Conservation (phyloP, 139 green algal species). For the Edaphochlamys debaryana region DNA sequence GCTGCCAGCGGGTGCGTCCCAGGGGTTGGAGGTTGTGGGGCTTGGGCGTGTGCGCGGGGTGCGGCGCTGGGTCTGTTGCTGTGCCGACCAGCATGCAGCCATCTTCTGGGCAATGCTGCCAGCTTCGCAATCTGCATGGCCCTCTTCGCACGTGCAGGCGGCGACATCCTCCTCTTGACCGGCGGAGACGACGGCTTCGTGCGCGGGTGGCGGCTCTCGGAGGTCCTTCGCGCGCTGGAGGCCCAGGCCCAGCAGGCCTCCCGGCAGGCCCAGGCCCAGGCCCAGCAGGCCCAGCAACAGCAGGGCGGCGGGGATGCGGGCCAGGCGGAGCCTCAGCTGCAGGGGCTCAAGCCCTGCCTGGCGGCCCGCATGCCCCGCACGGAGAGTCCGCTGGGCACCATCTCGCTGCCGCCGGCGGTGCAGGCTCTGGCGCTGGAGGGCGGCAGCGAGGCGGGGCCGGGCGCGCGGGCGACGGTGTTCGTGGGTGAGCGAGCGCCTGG, state of each 20-base stretch:
- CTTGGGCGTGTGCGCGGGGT: too few species aligned
- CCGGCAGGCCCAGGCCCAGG: neutral
- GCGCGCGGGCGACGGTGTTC: neutral
- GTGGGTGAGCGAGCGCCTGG: too few species aligned
- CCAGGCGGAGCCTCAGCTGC: neutral
- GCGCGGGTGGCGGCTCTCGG: slow-evolving; percentile 30
- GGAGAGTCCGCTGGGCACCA: slow-evolving; percentile 13
- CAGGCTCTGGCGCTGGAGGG: slow-evolving; percentile 23
- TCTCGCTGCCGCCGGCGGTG: slow-evolving; percentile 34
- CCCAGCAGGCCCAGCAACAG: neutral
- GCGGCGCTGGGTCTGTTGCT: too few species aligned
- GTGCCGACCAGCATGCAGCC: too few species aligned
- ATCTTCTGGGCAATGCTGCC: too few species aligned
- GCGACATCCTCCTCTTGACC: slow-evolving; percentile 22
- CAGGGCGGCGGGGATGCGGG: neutral
- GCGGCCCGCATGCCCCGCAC: slow-evolving; percentile 19
- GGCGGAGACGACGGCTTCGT: slow-evolving; percentile 45
- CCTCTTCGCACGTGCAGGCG: neutral
- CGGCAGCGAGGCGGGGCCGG: too few species aligned
- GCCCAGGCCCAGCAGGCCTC: neutral
- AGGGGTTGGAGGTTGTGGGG: too few species aligned
- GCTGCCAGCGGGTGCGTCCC: neutral
- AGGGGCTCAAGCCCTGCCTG: neutral
- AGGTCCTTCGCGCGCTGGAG: slow-evolving; percentile 5
- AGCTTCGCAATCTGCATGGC: too few species aligned